These are phyloP conservation scores for Marchantia paleacea DNA, from an alignment of 225 moss, liverwort and hornwort species.

Conservation along the genomic window DNA sequence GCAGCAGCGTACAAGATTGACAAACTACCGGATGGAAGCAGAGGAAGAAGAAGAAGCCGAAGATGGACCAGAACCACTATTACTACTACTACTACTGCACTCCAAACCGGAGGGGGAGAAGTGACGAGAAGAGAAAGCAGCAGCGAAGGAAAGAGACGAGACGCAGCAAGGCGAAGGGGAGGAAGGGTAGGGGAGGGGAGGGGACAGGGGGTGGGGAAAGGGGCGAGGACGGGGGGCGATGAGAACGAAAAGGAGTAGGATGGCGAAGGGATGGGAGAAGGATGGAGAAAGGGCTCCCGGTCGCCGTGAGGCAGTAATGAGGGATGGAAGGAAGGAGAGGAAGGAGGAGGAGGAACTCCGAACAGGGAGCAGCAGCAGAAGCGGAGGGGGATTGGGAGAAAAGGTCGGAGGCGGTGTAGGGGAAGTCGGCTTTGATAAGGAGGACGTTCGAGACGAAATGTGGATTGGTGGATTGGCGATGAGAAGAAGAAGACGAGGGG, in stretches of 20 bases:
- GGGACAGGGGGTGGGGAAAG: no score
- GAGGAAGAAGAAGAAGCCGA: not conserved
- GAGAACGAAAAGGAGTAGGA: no score
- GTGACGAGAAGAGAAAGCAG: not conserved
- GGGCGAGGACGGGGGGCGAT: no score
- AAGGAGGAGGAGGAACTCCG: not conserved
- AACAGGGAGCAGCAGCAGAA: no score
- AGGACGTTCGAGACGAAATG: not conserved
- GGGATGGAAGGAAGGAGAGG: not conserved
- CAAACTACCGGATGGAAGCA: not conserved
- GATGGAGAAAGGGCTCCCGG: constrained; percentile 10
- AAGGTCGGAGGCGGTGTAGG: not conserved
- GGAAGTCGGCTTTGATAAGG: not conserved
- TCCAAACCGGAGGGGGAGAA: not conserved
- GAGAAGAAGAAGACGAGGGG: not conserved
- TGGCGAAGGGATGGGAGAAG: not conserved
- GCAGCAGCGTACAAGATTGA: constrained; percentile 6
- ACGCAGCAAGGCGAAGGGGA: not conserved
- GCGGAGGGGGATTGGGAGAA: not conserved
- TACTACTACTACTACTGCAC: not conserved
- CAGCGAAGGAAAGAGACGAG: not conserved
- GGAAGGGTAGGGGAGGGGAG: not conserved
- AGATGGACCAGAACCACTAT: not conserved
- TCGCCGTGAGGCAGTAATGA: not conserved
- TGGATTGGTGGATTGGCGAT: not conserved